These are phyloP conservation scores for Smithsoniella earleae DNA, from an alignment of 163 green algal species.

Conservation along the genomic window DNA sequence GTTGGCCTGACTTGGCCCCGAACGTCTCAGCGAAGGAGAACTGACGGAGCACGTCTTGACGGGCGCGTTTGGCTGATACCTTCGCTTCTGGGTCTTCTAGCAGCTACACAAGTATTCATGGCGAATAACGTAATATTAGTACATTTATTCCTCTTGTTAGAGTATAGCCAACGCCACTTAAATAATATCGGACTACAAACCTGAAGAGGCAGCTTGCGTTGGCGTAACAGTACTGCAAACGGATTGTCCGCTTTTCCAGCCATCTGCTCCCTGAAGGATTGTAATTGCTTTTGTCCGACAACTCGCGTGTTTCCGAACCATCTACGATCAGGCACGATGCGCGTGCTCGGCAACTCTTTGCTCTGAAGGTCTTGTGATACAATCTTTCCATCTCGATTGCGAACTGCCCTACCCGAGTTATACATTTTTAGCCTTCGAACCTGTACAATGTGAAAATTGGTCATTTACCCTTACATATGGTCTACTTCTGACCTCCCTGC, in stretches of 20 bases:
- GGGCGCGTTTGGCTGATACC: slow-evolving; percentile 32
- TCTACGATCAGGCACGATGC: slow-evolving; percentile 91
- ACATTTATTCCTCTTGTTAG: no score
- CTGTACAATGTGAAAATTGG: slow-evolving; percentile 52
- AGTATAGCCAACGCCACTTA: no score
- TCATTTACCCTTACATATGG: no score
- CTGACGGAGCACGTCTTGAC: slow-evolving; percentile 15
- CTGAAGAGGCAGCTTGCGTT: slow-evolving; percentile 90
- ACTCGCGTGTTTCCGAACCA: slow-evolving; percentile 98
- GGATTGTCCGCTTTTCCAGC: slow-evolving; percentile 78
- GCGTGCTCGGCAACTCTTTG: slow-evolving; percentile 84
- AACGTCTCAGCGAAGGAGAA: slow-evolving; percentile 73
- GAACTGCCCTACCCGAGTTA: slow-evolving; percentile 59
- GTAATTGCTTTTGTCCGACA: slow-evolving; percentile 92
- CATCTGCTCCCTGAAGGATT: slow-evolving; percentile 92
- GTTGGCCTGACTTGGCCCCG: slow-evolving; percentile 47
- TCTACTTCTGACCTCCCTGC: no score
- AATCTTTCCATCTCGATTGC: slow-evolving; percentile 84
- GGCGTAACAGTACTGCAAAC: slow-evolving; percentile 88
- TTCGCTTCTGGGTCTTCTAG: slow-evolving; percentile 80
- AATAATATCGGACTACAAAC: no score
- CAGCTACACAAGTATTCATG: slow-evolving; percentile 54
- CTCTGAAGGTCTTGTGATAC: slow-evolving; percentile 78
- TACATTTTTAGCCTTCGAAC: slow-evolving; percentile 94
- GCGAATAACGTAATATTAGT: no score